phyloP scores from a whole-genome alignment of 805 yeast genomes.

The Cyberlindnera americana region DNA sequence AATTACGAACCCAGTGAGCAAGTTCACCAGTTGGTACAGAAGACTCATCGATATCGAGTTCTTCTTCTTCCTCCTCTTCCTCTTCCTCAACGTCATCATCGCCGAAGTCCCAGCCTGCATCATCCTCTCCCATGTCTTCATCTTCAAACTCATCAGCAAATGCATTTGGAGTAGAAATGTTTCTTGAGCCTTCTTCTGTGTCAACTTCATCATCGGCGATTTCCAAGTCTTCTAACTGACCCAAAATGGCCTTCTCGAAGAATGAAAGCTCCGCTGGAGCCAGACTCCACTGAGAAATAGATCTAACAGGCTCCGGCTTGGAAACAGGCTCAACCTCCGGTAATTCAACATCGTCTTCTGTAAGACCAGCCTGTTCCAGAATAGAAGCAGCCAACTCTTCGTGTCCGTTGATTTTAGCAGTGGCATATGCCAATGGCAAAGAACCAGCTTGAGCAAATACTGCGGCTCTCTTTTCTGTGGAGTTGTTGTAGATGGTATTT shows the following conservation, averaged over 20 bases:
- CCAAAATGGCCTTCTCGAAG: conserved; percentile 81
- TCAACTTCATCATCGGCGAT: conserved; percentile 44
- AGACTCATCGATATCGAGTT: conserved; percentile 33
- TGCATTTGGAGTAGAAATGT: conserved; percentile 20
- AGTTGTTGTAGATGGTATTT: conserved; percentile 74
- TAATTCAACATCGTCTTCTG: conserved; percentile 58
- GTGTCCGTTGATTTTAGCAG: conserved; percentile 85
- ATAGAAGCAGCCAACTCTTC: conserved; percentile 70
- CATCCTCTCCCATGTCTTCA: conserved; percentile 40
- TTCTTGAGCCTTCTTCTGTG: conserved; percentile 24
- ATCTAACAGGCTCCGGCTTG: conserved; percentile 47
- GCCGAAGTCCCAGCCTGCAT: conserved; percentile 77
- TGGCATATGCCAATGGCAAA: conserved; percentile 85
- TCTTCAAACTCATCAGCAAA: conserved; percentile 39
- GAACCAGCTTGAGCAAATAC: conserved; percentile 76
- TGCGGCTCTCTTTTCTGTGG: conserved; percentile 69
- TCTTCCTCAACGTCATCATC: conserved; percentile 75
- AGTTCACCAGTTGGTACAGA: conserved; percentile 44
- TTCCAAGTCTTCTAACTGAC: conserved; percentile 65
- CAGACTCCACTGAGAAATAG: conserved; percentile 74
- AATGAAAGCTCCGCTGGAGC: conserved; percentile 67
- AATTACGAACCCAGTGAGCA: conserved; percentile 81
- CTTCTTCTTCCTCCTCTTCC: conserved; percentile 53
- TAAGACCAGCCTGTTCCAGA: conserved; percentile 64
- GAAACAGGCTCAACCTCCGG: conserved; percentile 48